Base-by-base conservation (phyloP, 148 eudicot species). In the Suaeda aralocaspica region DNA sequence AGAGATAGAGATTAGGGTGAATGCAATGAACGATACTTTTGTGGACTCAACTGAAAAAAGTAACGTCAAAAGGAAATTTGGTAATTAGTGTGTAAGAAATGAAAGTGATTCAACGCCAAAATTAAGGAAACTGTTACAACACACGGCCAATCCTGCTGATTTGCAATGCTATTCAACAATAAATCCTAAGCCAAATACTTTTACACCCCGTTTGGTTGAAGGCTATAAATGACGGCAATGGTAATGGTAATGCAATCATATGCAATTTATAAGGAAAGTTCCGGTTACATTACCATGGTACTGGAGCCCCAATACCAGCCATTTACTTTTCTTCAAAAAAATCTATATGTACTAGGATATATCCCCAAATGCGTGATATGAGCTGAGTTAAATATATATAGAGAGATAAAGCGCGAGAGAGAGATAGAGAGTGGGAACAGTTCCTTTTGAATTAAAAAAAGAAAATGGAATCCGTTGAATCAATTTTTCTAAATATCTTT, bases 1-100 rank as follows among this genome's bases (percentile, higher is more conserved):
- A 34, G 51, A 46, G 51, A 63, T 41, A 55, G 21, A 36, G 53
- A 49, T 49, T 19, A 3, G 24, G 30, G 74, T 9, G 42, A 53
- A 12, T 58, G 53, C 60, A 19, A 25, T 16, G 6, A 33, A 11
- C 8, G 21, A 10, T 57, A 10, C 25, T 41, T 4, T 15, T 21
- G 46, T 15, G 26, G 62, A 15, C 51, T 55, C 59, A 64, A 63
- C 28, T n/a, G 18, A 31, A 45, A 45, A 41, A 22, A 59, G 52
- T 70, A 76, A 64, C 60, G 69, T 49, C 66, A 44, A 55, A 45
- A 26, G 9, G 33, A n/a, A 24, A 28, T 69, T 56, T 25, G 21
- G 33, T 15, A 51, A 68, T 59, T 19, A 10, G 21, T 12, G 73
- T 29, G 69, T 1, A 51, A 70, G 22, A 61, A 39, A 52, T 2